Conservation (phyloP, 2,329 filamentous ascomycete species). For the Fusarium pseudonygamai region DNA sequence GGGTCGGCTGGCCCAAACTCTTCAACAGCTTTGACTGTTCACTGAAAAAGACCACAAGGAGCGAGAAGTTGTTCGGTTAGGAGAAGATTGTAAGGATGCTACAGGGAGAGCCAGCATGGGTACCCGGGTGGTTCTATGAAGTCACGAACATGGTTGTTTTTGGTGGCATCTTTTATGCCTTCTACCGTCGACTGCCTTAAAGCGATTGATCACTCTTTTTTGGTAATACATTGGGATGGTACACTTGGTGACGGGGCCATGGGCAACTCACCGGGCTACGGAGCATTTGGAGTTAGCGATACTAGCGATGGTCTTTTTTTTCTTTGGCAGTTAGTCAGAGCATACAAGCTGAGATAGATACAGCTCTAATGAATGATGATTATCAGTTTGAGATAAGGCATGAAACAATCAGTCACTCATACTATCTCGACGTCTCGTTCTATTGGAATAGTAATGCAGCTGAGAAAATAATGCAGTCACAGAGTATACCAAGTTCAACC, state of each 20-base stretch:
- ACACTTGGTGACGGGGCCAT: conserved; percentile 4
- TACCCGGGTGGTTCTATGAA: not conserved
- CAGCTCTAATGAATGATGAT: not conserved
- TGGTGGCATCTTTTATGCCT: not conserved
- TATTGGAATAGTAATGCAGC: not conserved
- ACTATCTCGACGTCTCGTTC: not conserved
- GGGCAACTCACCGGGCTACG: not conserved
- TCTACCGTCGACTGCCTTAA: not conserved
- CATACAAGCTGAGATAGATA: not conserved
- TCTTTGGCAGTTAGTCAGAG: not conserved
- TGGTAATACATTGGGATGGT: not conserved
- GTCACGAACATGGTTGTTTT: not conserved
- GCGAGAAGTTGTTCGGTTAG: not conserved
- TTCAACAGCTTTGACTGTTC: conserved; percentile 50
- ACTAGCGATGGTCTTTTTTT: not conserved
- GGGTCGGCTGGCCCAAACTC: conserved; percentile 56
- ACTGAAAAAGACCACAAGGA: conserved; percentile 17
- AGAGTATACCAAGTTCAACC: not conserved
- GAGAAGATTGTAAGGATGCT: not conserved
- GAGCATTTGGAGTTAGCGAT: not conserved
- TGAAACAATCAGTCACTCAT: not conserved
- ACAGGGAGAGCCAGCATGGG: not conserved
- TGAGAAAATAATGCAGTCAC: not conserved
- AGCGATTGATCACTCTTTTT: not conserved
- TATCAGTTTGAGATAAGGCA: not conserved